Percentiles rank a stretch among this genome's conserved stretches.
phyloP scores from a whole-genome alignment of 2,329 filamentous ascomycete species.

The Colletotrichum sp. region DNA sequence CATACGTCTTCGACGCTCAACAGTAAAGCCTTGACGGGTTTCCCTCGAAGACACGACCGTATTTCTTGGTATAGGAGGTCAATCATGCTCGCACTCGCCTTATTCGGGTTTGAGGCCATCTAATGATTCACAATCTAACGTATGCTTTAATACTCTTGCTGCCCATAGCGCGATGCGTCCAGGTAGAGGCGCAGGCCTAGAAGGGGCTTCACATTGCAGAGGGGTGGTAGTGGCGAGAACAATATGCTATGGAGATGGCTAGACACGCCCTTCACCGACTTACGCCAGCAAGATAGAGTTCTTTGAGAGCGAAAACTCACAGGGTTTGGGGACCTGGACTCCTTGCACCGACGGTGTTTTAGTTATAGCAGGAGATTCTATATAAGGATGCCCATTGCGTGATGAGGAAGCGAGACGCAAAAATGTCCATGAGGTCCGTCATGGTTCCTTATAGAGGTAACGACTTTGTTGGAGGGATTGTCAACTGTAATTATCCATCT shows the following conservation, averaged over 20 bases:
- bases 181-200: background rate
- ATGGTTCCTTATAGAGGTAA: too few species aligned
- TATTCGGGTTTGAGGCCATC: background rate
- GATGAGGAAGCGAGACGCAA: too few species aligned
- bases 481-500: rapidly evolving
- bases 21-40: background rate
- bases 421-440: too few species aligned
- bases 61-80: background rate
- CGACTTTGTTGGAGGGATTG: too few species aligned
- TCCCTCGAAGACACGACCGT: rapidly evolving
- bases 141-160: background rate
- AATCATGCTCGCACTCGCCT: background rate
- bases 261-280: rapidly evolving
- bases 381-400: too few species aligned
- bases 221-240: background rate
- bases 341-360: too few species aligned
- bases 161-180: rapidly evolving
- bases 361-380: too few species aligned
- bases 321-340: background rate
- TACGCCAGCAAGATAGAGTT: rapidly evolving
- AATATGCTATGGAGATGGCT: rapidly evolving
- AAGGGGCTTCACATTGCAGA: background rate
- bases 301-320: rapidly evolving
- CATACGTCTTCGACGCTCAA: background rate
- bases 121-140: rapidly evolving